Conservation (phyloP, 2,329 filamentous ascomycete genomes). For the Neofusicoccum laricinum region DNA sequence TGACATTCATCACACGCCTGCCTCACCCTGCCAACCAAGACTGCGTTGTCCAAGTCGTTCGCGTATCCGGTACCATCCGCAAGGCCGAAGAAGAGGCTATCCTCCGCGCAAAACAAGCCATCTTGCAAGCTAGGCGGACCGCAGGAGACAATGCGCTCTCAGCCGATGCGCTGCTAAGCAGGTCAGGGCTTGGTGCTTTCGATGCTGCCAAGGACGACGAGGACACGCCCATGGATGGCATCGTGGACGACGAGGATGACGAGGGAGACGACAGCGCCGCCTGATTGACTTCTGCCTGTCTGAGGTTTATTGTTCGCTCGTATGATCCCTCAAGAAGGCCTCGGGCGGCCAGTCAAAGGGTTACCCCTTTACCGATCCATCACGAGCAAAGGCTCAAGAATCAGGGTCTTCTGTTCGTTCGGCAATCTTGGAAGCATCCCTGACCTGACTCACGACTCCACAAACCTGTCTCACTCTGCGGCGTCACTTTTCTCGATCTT, state of each 20-base stretch:
- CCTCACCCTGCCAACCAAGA: slow-evolving; percentile 58
- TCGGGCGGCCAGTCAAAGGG: neutral
- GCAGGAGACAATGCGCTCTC: neutral
- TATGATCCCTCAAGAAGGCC: neutral
- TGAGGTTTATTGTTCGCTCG: neutral
- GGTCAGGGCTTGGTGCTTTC: neutral
- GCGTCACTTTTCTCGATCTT: neutral
- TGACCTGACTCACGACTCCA: slow-evolving; percentile 3
- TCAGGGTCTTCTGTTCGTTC: neutral
- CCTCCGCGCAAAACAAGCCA: slow-evolving; percentile 59
- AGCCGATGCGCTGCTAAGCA: neutral
- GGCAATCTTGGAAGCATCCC: slow-evolving; percentile 13
- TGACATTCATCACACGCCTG: slow-evolving; percentile 74
- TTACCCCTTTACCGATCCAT: neutral
- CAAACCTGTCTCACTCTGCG: slow-evolving; percentile 7
- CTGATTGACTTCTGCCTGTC: neutral
- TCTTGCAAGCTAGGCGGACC: neutral
- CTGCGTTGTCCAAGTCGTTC: slow-evolving; percentile 80
- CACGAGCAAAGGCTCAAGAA: neutral
- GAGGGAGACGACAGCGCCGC: neutral
- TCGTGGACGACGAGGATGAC: neutral
- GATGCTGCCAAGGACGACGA: neutral
- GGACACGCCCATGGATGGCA: neutral
- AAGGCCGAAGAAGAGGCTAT: slow-evolving; percentile 91
- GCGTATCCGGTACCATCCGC: slow-evolving; percentile 88